Evolutionary conservation across 139 green algal species (phyloP), one percentile per base, ranked within the genome.

Genomic region (Chlorokybus atmophyticus): DNA sequence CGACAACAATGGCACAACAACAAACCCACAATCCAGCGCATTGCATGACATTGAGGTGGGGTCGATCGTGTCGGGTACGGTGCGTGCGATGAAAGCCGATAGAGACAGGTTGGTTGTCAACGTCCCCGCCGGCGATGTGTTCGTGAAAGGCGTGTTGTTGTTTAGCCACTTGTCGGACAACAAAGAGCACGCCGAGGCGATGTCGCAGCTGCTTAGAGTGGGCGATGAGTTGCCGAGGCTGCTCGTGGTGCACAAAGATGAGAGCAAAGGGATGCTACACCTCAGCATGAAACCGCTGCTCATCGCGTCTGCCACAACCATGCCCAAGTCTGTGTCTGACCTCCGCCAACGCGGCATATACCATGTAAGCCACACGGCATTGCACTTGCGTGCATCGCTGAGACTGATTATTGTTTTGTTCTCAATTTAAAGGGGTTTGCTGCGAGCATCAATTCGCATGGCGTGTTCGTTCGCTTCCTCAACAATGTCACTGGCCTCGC

Each of bases 341-440:
- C n/a, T n/a, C n/a, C n/a, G n/a, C n/a, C n/a, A n/a, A n/a, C n/a
- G n/a, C n/a, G n/a, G n/a, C n/a, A n/a, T n/a, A n/a, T n/a, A n/a
- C n/a, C n/a, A n/a, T n/a, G n/a, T n/a, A n/a, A n/a, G n/a, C n/a
- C n/a, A n/a, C n/a, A n/a, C n/a, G n/a, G n/a, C n/a, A n/a, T n/a
- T n/a, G n/a, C n/a, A n/a, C n/a, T n/a, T n/a, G n/a, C n/a, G n/a
- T n/a, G n/a, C n/a, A n/a, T n/a, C n/a, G n/a, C n/a, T n/a, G n/a
- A n/a, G n/a, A n/a, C n/a, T n/a, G n/a, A n/a, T n/a, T n/a, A n/a
- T n/a, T n/a, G n/a, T n/a, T n/a, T n/a, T n/a, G n/a, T n/a, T n/a
- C n/a, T n/a, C n/a, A n/a, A n/a, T n/a, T n/a, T n/a, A n/a, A 68
- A 84, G 1, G 88, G 84, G 26, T 95, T 86, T 39, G 79, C 95